Evolutionary conservation across 1,139 yeast genomes (phyloP).

Genomic region (Saccharomycopsis hybrid): DNA sequence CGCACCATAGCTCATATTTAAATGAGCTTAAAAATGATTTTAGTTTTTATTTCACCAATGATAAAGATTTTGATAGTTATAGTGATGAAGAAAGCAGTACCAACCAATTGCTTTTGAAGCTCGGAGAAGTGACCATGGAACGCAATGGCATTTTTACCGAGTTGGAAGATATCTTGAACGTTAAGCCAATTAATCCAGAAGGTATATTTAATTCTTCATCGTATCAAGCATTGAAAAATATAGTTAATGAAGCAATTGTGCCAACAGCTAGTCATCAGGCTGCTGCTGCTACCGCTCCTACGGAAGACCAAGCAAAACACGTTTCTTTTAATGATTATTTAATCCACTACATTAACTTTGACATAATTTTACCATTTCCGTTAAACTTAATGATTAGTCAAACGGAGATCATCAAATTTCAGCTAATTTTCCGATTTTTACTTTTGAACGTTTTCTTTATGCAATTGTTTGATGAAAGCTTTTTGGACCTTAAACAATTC

Average conservation of each 20-base stretch:
- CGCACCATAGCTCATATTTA: constrained; percentile 32
- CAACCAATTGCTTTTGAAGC: background rate
- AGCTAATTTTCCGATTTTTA: constrained; percentile 69
- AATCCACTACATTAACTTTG: constrained; percentile 56
- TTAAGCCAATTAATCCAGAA: constrained; percentile 59
- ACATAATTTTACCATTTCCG: constrained; percentile 77
- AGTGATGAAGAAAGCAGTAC: background rate
- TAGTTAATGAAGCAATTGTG: constrained; percentile 12
- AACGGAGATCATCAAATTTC: constrained; percentile 71
- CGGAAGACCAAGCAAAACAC: background rate
- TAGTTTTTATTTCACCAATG: background rate
- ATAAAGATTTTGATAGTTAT: constrained; percentile 24
- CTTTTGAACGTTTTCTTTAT: constrained; percentile 25
- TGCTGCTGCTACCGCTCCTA: background rate
- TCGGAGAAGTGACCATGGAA: constrained; percentile 30
- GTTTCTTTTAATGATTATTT: constrained; percentile 14
- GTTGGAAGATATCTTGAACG: constrained; percentile 57
- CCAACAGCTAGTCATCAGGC: constrained; percentile 2
- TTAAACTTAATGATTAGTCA: constrained; percentile 66
- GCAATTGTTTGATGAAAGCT: constrained; percentile 7
- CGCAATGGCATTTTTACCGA: constrained; percentile 46
- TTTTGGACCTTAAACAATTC: no score
- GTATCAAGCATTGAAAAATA: constrained; percentile 17
- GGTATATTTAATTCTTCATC: constrained; percentile 32
- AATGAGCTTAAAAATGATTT: constrained; percentile 30